Evolutionary conservation across 495 filamentous ascomycete genomes (phyloP).

Genomic region (Penicillium simplicissimum): DNA sequence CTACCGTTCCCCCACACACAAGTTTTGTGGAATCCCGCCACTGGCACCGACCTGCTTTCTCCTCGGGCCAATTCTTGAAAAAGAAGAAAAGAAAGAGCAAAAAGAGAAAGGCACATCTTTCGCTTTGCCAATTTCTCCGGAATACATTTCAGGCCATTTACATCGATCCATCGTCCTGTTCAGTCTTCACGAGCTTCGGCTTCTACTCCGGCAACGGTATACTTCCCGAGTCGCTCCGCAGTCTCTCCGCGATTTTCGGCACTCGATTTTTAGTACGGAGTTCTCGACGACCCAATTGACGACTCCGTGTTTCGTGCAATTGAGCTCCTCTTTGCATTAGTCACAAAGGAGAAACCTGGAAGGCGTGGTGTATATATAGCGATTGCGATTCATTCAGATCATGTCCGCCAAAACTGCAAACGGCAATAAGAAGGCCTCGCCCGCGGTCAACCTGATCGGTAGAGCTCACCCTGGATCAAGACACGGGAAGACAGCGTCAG

Average conservation of each 20-base stretch:
- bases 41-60: slow-evolving; percentile 24
- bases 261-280: not conserved
- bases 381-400: slow-evolving; percentile 4
- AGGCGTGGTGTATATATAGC: not conserved
- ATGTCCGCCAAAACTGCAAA: slow-evolving; percentile 67
- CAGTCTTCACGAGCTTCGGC: slow-evolving; percentile 4
- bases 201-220: slow-evolving; percentile 27
- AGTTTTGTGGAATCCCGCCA: slow-evolving; percentile 34
- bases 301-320: slow-evolving; percentile 1
- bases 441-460: slow-evolving; percentile 94
- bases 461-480: slow-evolving; percentile 17
- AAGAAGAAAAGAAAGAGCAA: not conserved
- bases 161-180: slow-evolving; percentile 3
- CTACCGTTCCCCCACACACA: slow-evolving; percentile 31
- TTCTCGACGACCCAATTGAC: not conserved
- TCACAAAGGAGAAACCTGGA: not conserved
- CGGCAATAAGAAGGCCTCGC: slow-evolving; percentile 73
- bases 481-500: not conserved
- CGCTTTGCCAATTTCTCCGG: not conserved
- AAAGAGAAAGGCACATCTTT: not conserved
- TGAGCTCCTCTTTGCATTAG: slow-evolving; percentile 3
- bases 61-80: slow-evolving; percentile 11
- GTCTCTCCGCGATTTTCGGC: slow-evolving; percentile 8
- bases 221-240: slow-evolving; percentile 31
- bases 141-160: not conserved